Evolutionary conservation across 306 rosid species (phyloP).

Genomic region (Amphicarpaea edgeworthii): DNA sequence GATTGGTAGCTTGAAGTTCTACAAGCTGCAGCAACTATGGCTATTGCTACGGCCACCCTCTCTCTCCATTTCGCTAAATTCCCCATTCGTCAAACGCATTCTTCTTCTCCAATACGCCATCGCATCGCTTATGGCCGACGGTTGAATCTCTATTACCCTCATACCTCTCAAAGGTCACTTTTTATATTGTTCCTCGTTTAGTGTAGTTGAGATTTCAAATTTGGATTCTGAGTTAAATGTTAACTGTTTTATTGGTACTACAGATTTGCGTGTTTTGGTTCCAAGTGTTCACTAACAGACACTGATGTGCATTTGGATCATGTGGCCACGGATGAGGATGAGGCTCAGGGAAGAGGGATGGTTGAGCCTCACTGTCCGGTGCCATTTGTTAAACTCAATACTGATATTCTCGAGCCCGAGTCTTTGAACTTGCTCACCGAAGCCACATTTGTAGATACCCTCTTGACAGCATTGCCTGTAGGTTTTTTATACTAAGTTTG

Average conservation of each 20-base stretch:
- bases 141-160: slow-evolving; percentile 54
- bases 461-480: slow-evolving; percentile 85
- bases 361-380: slow-evolving; percentile 65
- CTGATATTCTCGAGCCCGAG: slow-evolving; percentile 77
- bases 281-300: slow-evolving; percentile 77
- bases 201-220: slow-evolving; percentile 14
- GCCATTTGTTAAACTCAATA: slow-evolving; percentile 61
- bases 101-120: slow-evolving; percentile 62
- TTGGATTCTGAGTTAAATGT: neutral
- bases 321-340: slow-evolving; percentile 59
- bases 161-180: slow-evolving; percentile 51
- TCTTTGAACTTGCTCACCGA: slow-evolving; percentile 65
- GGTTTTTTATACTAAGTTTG: slow-evolving; percentile 38
- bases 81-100: slow-evolving; percentile 54
- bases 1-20: slow-evolving; percentile 68
- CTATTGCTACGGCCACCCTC: slow-evolving; percentile 62
- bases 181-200: neutral
- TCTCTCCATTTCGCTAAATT: slow-evolving; percentile 46
- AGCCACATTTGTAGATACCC: slow-evolving; percentile 74
- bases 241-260: slow-evolving; percentile 5
- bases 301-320: slow-evolving; percentile 63
- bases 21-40: slow-evolving; percentile 62
- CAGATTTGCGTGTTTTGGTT: slow-evolving; percentile 64
- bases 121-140: slow-evolving; percentile 69
- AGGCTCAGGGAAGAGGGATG: slow-evolving; percentile 51